Conservation (phyloP, 352 stramenopile genomes). For the Phytophthora tentaculata region DNA sequence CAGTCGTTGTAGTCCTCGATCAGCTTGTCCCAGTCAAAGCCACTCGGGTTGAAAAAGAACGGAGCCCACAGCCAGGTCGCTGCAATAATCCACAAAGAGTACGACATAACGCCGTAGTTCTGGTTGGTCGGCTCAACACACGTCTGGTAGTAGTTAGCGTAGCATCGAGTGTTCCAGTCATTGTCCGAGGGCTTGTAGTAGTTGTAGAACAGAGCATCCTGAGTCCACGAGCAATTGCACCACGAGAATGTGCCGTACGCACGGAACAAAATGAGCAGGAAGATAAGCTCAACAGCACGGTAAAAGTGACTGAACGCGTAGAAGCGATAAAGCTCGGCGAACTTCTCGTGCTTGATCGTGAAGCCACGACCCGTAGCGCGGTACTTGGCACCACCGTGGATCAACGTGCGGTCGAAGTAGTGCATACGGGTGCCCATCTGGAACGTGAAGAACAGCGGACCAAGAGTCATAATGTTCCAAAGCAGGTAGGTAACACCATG, state of each 20-base stretch:
- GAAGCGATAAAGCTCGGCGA: conserved; percentile 98
- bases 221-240: conserved; percentile 89
- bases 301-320: conserved; percentile 99
- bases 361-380: conserved; percentile 98
- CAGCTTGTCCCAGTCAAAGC: conserved; percentile 98
- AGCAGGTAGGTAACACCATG: conserved; percentile 93
- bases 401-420: conserved; percentile 98
- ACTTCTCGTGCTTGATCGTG: conserved; percentile 98
- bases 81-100: conserved; percentile 96
- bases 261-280: conserved; percentile 82
- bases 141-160: conserved; percentile 87
- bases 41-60: conserved; percentile 97
- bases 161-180: conserved; percentile 84
- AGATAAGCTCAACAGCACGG: conserved; percentile 95
- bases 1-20: conserved; percentile 94
- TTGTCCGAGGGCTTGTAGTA: conserved; percentile 75
- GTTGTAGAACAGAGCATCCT: conserved; percentile 80
- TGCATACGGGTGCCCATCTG: conserved; percentile 99
- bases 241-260: conserved; percentile 95
- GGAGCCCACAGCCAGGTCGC: conserved; percentile 87
- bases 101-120: conserved; percentile 98
- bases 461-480: conserved; percentile 96
- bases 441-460: conserved; percentile 99
- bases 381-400: conserved; percentile 98
- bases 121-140: conserved; percentile 94